phyloP scores from a whole-genome alignment of 108 stramenopile genomes.

The Chaetoceros tenuissimus region DNA sequence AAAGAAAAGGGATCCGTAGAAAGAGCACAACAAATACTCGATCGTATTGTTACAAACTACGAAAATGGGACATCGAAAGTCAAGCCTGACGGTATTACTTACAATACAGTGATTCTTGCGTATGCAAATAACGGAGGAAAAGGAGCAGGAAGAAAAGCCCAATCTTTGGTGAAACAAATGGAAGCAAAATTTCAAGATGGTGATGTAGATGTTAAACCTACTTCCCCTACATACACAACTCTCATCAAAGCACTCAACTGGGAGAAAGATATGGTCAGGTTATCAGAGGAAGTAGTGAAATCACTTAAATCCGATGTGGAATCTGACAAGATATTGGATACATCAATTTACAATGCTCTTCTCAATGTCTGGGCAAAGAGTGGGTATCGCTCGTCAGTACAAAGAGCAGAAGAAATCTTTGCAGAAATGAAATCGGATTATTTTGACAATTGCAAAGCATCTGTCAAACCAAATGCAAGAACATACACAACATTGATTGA shows the following conservation, averaged over 20 bases:
- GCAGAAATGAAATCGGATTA: conserved; percentile 50
- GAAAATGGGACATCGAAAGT: conserved; percentile 26
- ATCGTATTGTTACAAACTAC: conserved; percentile 20
- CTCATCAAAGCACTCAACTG: conserved; percentile 1
- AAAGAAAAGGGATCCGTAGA: conserved; percentile 18
- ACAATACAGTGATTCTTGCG: conserved; percentile 23
- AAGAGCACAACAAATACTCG: conserved; percentile 21
- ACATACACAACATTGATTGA: conserved; percentile 10
- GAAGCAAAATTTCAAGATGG: conserved; percentile 2
- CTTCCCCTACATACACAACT: neutral
- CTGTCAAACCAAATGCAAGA: conserved; percentile 44
- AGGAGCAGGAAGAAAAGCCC: neutral
- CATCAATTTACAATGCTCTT: conserved; percentile 48
- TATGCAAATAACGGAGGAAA: conserved; percentile 5
- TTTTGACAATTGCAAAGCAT: conserved; percentile 18
- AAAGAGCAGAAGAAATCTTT: conserved; percentile 66
- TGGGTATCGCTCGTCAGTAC: conserved; percentile 27
- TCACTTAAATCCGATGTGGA: neutral
- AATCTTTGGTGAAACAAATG: conserved; percentile 3
- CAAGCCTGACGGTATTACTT: conserved; percentile 38
- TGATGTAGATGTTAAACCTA: neutral
- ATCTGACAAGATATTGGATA: neutral
- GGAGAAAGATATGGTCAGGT: neutral
- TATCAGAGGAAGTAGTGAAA: neutral
- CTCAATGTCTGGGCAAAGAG: conserved; percentile 58